Percentiles rank a stretch among this genome's conserved stretches.
phyloP scores from a whole-genome alignment of 495 filamentous ascomycete species.

The Baudoinia panamericana region DNA sequence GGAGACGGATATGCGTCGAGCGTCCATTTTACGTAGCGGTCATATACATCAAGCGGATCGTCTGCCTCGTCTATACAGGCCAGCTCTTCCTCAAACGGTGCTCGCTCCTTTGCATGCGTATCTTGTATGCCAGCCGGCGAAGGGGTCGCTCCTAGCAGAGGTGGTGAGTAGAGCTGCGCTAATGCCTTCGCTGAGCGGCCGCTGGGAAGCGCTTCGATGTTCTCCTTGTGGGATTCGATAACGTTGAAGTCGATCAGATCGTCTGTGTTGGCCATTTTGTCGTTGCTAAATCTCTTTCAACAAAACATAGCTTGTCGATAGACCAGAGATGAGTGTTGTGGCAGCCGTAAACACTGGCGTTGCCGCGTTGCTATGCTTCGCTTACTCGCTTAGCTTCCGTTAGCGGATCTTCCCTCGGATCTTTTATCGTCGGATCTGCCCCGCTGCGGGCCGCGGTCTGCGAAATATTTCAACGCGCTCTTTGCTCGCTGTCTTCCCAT shows the following conservation, averaged over 20 bases:
- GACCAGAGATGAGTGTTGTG: too few species aligned
- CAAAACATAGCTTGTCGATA: too few species aligned
- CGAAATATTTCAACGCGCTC: too few species aligned
- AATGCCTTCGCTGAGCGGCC: constrained; percentile 84
- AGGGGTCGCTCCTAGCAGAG: constrained; percentile 38
- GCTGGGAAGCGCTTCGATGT: constrained; percentile 83
- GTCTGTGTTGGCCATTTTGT: constrained; percentile 30
- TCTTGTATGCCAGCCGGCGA: constrained; percentile 54
- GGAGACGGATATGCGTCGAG: constrained; percentile 88
- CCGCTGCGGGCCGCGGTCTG: too few species aligned
- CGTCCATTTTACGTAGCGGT: constrained; percentile 94
- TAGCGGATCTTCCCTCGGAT: too few species aligned
- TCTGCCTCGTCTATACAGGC: constrained; percentile 68
- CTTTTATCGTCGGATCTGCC: too few species aligned
- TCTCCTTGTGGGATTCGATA: constrained; percentile 94
- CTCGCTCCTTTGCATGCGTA: constrained; percentile 60
- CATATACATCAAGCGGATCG: constrained; percentile 89
- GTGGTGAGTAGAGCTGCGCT: constrained; percentile 67
- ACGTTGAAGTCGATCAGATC: constrained; percentile 81
- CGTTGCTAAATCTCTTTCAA: too few species aligned
- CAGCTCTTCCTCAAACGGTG: constrained; percentile 78
- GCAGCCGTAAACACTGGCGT: too few species aligned
- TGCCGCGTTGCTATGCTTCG: too few species aligned
- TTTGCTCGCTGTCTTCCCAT: too few species aligned
- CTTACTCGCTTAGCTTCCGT: too few species aligned